A percentile compares a stretch with the other conserved stretches of the same genome.
Conservation (phyloP, 352 stramenopile genomes). For the Thalassiosira exigua region DNA sequence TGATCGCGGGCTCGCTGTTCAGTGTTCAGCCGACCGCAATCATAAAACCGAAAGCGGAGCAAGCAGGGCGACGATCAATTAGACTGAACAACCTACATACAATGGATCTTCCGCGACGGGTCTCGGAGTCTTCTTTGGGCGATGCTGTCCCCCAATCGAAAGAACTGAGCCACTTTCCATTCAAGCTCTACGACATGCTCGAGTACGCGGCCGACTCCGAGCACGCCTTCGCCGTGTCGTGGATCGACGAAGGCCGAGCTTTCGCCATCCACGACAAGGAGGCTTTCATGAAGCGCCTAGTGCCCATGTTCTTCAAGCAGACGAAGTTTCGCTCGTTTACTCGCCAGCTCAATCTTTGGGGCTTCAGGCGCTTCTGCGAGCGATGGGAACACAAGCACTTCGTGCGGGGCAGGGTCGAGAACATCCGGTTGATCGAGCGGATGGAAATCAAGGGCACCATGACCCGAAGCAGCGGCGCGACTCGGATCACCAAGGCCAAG, state of each 20-base stretch:
- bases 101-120: no score
- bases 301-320: slow-evolving; percentile 62
- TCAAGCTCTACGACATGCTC: slow-evolving; percentile 30
- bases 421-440: slow-evolving; percentile 11
- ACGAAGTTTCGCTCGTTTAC: slow-evolving; percentile 64
- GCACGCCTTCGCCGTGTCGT: slow-evolving; percentile 26
- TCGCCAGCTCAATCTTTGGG: slow-evolving; percentile 18
- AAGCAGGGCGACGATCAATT: no score
- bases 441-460: slow-evolving; percentile 11
- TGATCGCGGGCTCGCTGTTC: no score
- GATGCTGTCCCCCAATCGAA: no score
- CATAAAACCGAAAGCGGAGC: no score
- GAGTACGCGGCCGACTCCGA: slow-evolving; percentile 20
- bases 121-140: no score
- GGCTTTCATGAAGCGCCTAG: slow-evolving; percentile 48
- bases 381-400: slow-evolving; percentile 25
- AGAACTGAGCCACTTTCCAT: slow-evolving; percentile 6
- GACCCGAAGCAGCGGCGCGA: no score
- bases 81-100: no score
- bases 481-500: no score
- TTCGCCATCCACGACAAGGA: slow-evolving; percentile 64
- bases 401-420: slow-evolving; percentile 17
- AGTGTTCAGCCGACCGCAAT: no score
- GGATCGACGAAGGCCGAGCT: slow-evolving; percentile 31
- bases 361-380: background rate